These are phyloP conservation scores for Podosphaera xanthii DNA, from an alignment of 2,329 filamentous ascomycete genomes.

Conservation along the genomic window DNA sequence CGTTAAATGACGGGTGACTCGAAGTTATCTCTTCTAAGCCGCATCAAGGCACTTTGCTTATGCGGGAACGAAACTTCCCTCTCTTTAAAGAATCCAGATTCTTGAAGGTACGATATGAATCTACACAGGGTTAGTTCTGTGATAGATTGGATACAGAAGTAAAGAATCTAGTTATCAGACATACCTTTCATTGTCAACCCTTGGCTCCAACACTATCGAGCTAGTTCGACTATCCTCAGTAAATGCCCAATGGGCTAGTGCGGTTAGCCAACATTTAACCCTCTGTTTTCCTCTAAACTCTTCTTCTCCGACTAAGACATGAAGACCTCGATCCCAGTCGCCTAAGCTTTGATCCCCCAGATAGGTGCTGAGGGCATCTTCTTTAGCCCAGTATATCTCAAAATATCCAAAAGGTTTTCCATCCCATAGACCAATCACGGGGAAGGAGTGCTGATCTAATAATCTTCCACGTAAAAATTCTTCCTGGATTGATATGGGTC, in stretches of 20 bases:
- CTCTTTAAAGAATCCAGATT: constrained; percentile 65
- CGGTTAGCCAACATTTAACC: constrained; percentile 61
- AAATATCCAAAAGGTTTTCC: constrained; percentile 92
- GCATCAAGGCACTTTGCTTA: constrained; percentile 76
- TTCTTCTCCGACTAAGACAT: constrained; percentile 76
- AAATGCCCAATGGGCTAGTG: constrained; percentile 71
- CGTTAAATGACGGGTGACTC: constrained; percentile 32
- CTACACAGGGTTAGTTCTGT: constrained; percentile 19
- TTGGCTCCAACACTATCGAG: constrained; percentile 65
- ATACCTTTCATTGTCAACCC: constrained; percentile 77
- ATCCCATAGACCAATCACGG: constrained; percentile 82
- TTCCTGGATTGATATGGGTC: constrained; percentile 30
- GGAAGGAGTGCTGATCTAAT: constrained; percentile 54
- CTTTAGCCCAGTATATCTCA: constrained; percentile 95
- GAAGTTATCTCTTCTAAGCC: constrained; percentile 60
- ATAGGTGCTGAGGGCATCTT: constrained; percentile 54
- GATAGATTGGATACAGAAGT: neutral
- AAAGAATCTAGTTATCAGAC: constrained; percentile 13
- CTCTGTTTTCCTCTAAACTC: constrained; percentile 64
- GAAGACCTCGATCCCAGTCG: constrained; percentile 74
- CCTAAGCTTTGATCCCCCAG: constrained; percentile 39
- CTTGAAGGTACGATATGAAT: constrained; percentile 43
- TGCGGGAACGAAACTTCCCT: constrained; percentile 72
- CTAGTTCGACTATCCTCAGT: constrained; percentile 59
- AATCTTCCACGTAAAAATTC: constrained; percentile 46